Evolutionary conservation across 1,284 basidiomycete genomes (phyloP).

Genomic region (Ustilago nuda): DNA sequence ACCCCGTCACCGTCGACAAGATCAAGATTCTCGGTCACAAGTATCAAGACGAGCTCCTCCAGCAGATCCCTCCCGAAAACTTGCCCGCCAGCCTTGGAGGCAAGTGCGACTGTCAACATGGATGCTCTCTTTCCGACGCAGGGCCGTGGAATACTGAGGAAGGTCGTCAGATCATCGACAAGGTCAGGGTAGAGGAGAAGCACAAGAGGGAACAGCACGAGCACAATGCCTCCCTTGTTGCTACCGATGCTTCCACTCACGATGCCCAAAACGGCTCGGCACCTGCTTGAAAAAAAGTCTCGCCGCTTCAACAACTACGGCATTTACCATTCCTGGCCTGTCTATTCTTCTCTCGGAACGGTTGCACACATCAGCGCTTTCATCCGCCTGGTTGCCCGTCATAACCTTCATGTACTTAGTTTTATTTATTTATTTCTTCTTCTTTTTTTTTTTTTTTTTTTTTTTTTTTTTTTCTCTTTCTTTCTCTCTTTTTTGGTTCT

Average conservation of each 20-base stretch:
- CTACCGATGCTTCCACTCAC: slow-evolving; percentile 16
- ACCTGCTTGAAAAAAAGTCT: slow-evolving; percentile 2
- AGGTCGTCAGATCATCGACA: slow-evolving; percentile 63
- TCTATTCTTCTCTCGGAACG: background rate
- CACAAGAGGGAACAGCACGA: slow-evolving; percentile 40
- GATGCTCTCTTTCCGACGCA: slow-evolving; percentile 88
- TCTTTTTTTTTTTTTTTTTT: too few relatives aligned
- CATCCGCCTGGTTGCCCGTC: background rate
- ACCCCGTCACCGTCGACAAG: slow-evolving; percentile 91
- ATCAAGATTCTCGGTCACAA: slow-evolving; percentile 66
- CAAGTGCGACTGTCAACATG: slow-evolving; percentile 79
- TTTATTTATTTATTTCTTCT: background rate
- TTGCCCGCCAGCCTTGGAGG: slow-evolving; percentile 89
- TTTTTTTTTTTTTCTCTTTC: too few relatives aligned
- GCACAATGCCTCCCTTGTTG: slow-evolving; percentile 18
- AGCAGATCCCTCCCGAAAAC: slow-evolving; percentile 80
- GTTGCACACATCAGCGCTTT: background rate
- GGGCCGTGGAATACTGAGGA: slow-evolving; percentile 85
- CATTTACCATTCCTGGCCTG: background rate
- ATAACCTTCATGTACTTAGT: slow-evolving; percentile 7
- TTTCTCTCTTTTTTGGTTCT: slow-evolving; percentile 3
- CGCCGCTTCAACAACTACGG: background rate
- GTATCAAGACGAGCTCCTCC: slow-evolving; percentile 58
- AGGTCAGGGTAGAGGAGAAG: slow-evolving; percentile 56
- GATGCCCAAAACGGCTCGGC: slow-evolving; percentile 23